Evolutionary conservation across 345 rosid species (phyloP).

Genomic region (Kandelia obovata): DNA sequence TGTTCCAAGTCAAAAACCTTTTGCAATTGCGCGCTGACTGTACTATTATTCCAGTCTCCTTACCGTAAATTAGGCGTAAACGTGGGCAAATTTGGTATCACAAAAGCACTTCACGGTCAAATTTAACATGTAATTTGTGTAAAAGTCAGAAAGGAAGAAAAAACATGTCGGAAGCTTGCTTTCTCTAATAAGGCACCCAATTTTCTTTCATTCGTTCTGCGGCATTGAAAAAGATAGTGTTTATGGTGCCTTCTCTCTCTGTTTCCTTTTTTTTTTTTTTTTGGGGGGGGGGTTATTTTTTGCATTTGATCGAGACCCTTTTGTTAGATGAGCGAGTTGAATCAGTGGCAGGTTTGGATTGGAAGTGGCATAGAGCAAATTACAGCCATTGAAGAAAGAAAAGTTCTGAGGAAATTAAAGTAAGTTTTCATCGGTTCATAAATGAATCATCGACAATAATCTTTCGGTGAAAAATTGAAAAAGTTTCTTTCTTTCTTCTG

Average conservation of each 20-base stretch:
- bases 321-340: not conserved
- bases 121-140: too few relatives aligned
- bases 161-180: too few relatives aligned
- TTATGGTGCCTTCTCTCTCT: too few relatives aligned
- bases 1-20: constrained; percentile 20
- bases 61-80: not conserved
- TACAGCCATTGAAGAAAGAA: constrained; percentile 25
- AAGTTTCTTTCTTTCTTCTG: not conserved
- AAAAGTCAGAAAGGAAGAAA: not conserved
- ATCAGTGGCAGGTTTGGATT: not conserved
- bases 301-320: not conserved
- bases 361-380: constrained; percentile 17
- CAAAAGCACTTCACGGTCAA: not conserved
- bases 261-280: too few relatives aligned
- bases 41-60: not conserved
- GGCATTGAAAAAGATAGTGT: too few relatives aligned
- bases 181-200: too few relatives aligned
- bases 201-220: too few relatives aligned
- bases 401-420: constrained; percentile 5
- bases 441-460: constrained; percentile 12
- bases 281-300: not conserved
- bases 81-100: constrained; percentile 10
- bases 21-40: constrained; percentile 31
- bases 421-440: constrained; percentile 17
- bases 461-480: too few relatives aligned